Evolutionary conservation across 1,284 basidiomycete genomes (phyloP), one percentile per base, ranked within the genome.

Genomic region (Ceratobasidium sp.): DNA sequence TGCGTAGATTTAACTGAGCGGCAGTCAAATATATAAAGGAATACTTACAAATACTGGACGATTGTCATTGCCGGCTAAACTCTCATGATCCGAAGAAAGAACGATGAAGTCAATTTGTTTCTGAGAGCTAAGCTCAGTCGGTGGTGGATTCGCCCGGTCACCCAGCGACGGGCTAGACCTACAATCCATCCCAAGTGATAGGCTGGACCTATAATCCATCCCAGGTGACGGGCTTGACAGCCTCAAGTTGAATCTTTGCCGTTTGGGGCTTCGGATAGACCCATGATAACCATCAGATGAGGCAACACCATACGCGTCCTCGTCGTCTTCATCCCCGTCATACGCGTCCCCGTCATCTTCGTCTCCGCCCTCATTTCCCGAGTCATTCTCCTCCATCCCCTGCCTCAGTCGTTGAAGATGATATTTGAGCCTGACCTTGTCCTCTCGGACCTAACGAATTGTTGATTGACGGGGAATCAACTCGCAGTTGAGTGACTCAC

Each of bases 31-130:
- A 33, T 33, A 33, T 33, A 33, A 33, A 33, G 33, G 33, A 33
- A 33, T 33, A 33, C 62, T 44, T 46, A 65, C 62, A 3, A 65
- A 7, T 46, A n/a, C 2, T 15, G 62, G 42, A 13, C 42, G n/a
- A 15, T 40, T 46, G 5, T 65, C 10, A 10, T 65, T 13, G 10
- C 62, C 42, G 12, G 26, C 15, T 46, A 42, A 28, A 17, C 52
- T 48, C 17, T 75, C 71, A 20, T 64, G 46, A n/a, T 75, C 71
- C 61, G 71, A 64, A n/a, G 71, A 75, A 12, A 75, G 20, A 13
- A 64, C 33, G 23, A 75, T 75, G 20, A 64, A 20, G 23, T 75
- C 70, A 13, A 61, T 26, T 28, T 50, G 26, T 38, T 73, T 73
- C 61, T 20, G 3, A 2, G 38, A 48, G 23, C 33, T 33, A 33